Evolutionary conservation across 129 eudicot genomes (phyloP).

Genomic region (Lactuca sativa): DNA sequence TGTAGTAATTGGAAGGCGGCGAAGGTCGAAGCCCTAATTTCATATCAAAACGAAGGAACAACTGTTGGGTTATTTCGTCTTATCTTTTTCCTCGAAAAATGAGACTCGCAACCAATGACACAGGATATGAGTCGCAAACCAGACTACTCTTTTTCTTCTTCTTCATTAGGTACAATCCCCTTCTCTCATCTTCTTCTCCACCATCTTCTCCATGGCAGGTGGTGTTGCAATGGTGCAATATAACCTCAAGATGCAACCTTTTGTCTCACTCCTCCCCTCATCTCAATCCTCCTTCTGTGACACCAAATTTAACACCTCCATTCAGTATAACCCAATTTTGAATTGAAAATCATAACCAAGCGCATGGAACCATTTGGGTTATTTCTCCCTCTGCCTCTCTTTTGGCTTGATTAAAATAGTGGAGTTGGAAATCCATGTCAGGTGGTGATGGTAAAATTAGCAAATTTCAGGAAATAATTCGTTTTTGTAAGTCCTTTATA

Average conservation of each 20-base stretch:
- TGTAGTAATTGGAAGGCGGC: too few relatives aligned
- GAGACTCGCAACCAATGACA: slow-evolving; percentile 34
- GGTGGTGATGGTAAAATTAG: too few relatives aligned
- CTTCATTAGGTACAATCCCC: slow-evolving; percentile 5
- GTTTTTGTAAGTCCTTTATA: too few relatives aligned
- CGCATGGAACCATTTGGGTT: too few relatives aligned
- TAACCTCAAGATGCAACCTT: slow-evolving; percentile 44
- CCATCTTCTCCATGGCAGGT: slow-evolving; percentile 27
- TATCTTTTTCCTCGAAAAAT: slow-evolving; percentile 31
- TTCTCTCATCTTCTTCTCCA: neutral
- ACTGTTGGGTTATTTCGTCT: slow-evolving; percentile 31
- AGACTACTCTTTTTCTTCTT: slow-evolving; percentile 18
- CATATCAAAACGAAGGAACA: slow-evolving; percentile 28
- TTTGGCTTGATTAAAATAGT: too few relatives aligned
- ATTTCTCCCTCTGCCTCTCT: too few relatives aligned
- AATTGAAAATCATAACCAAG: too few relatives aligned
- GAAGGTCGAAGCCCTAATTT: too few relatives aligned
- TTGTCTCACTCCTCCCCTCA: slow-evolving; percentile 64
- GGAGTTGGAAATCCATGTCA: too few relatives aligned
- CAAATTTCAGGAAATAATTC: too few relatives aligned
- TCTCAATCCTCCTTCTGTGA: slow-evolving; percentile 83
- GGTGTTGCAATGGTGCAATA: slow-evolving; percentile 44
- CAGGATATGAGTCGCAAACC: slow-evolving; percentile 11
- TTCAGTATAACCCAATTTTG: too few relatives aligned
- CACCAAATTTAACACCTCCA: slow-evolving; percentile 56